These are phyloP conservation scores for Bertia moriformis DNA, from an alignment of 2,329 filamentous ascomycete species.

Conservation along the genomic window DNA sequence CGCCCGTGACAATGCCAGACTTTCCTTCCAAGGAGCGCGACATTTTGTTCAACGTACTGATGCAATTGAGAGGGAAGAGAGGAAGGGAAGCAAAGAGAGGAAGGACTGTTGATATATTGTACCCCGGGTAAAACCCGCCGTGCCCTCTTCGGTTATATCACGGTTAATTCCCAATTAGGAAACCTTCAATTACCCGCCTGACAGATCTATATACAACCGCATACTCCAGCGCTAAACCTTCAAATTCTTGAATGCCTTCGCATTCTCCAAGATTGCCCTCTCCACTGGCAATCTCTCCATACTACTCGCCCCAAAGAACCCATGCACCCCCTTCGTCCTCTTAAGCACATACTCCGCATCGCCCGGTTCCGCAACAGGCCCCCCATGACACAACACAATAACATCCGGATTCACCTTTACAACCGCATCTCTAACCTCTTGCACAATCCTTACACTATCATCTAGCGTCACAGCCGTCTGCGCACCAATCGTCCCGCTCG, in stretches of 20 bases:
- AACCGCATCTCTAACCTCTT: slow-evolving; percentile 49
- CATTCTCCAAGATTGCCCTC: slow-evolving; percentile 44
- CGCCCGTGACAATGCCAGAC: slow-evolving; percentile 33
- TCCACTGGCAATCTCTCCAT: slow-evolving; percentile 60
- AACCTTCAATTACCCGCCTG: too few relatives aligned
- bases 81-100: too few relatives aligned
- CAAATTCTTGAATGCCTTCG: slow-evolving; percentile 32
- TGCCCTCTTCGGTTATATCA: too few relatives aligned
- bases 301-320: slow-evolving; percentile 57
- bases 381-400: slow-evolving; percentile 57
- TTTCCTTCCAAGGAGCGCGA: slow-evolving; percentile 22
- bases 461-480: slow-evolving; percentile 45
- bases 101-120: too few relatives aligned
- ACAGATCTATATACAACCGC: too few relatives aligned
- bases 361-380: slow-evolving; percentile 47
- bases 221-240: too few relatives aligned
- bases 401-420: slow-evolving; percentile 37
- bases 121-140: too few relatives aligned
- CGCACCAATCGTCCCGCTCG: slow-evolving; percentile 49
- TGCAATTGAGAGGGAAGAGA: too few relatives aligned
- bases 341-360: slow-evolving; percentile 50
- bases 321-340: slow-evolving; percentile 48
- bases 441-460: slow-evolving; percentile 45
- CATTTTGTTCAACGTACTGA: too few relatives aligned
- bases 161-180: too few relatives aligned